phyloP scores from a whole-genome alignment of 179 eudicot genomes.

The Corrigiola litoralis region DNA sequence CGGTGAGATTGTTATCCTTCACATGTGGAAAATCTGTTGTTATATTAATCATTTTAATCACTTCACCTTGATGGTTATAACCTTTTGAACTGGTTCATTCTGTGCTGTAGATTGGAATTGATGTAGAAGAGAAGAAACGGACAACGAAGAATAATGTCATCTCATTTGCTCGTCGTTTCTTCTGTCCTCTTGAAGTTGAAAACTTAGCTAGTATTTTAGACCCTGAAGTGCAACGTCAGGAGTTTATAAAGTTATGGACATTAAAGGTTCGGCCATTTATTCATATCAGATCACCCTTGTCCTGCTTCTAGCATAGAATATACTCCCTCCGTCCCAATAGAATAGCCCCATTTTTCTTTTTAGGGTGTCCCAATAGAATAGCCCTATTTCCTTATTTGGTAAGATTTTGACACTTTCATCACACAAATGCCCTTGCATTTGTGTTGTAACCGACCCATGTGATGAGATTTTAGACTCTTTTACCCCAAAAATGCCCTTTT shows the following conservation, averaged over 20 bases:
- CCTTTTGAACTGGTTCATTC: neutral
- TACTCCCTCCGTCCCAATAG: no score
- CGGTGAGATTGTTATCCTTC: constrained; percentile 39
- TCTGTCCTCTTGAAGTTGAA: constrained; percentile 57
- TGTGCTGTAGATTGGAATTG: constrained; percentile 72
- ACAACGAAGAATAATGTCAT: constrained; percentile 45
- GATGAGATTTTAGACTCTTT: no score
- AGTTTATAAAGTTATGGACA: constrained; percentile 85
- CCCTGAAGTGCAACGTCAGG: constrained; percentile 58
- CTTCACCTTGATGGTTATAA: constrained; percentile 1
- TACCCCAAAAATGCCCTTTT: no score
- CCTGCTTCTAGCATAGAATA: no score
- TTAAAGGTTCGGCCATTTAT: constrained; percentile 49
- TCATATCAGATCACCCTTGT: neutral
- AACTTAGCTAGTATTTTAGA: constrained; percentile 53
- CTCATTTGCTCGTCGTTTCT: constrained; percentile 71
- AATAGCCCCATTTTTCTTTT: no score
- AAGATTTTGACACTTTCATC: no score
- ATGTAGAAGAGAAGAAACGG: constrained; percentile 75
- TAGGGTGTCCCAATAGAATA: no score
- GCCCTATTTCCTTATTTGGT: no score
- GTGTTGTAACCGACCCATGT: no score
- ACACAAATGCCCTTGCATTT: no score
- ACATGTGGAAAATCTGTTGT: constrained; percentile 2
- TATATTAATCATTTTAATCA: neutral